A percentile compares a stretch with the other conserved stretches of the same genome.
phyloP scores from a whole-genome alignment of 2,329 filamentous ascomycete genomes.

The Mycosphaerella sp. region DNA sequence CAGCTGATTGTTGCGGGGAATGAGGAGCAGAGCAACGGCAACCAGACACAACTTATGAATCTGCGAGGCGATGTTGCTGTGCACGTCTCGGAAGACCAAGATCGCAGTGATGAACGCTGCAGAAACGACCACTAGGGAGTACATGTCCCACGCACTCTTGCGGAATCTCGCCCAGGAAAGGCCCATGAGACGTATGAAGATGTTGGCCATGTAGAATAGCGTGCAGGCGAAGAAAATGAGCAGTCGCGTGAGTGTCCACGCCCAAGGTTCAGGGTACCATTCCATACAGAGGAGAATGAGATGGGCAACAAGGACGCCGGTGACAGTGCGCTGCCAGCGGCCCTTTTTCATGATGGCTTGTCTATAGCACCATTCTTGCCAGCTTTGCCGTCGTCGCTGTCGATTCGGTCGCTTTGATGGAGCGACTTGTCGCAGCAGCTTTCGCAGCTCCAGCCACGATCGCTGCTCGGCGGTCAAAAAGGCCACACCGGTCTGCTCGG shows the following conservation, averaged over 20 bases:
- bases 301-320: conserved; percentile 71
- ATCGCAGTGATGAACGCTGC: conserved; percentile 80
- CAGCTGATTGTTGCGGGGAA: conserved; percentile 91
- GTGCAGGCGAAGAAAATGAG: conserved; percentile 66
- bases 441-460: conserved; percentile 92
- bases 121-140: conserved; percentile 69
- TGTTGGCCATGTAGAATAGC: conserved; percentile 74
- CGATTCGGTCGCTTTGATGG: conserved; percentile 87
- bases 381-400: conserved; percentile 62
- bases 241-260: conserved; percentile 63
- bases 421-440: conserved; percentile 84
- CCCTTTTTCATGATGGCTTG: conserved; percentile 90
- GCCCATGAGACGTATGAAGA: conserved; percentile 75
- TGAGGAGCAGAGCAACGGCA: conserved; percentile 78
- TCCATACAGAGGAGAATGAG: conserved; percentile 77
- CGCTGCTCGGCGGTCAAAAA: conserved; percentile 93
- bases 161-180: conserved; percentile 89
- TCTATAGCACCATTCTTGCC: conserved; percentile 93
- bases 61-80: conserved; percentile 59
- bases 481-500: conserved; percentile 94
- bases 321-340: conserved; percentile 80
- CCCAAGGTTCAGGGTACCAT: conserved; percentile 65
- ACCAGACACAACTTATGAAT: conserved; percentile 94
- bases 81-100: conserved; percentile 58
- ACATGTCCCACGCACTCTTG: conserved; percentile 92